These are phyloP conservation scores for Lentinus polychrous DNA, from an alignment of 1,284 basidiomycete species.

Conservation along the genomic window DNA sequence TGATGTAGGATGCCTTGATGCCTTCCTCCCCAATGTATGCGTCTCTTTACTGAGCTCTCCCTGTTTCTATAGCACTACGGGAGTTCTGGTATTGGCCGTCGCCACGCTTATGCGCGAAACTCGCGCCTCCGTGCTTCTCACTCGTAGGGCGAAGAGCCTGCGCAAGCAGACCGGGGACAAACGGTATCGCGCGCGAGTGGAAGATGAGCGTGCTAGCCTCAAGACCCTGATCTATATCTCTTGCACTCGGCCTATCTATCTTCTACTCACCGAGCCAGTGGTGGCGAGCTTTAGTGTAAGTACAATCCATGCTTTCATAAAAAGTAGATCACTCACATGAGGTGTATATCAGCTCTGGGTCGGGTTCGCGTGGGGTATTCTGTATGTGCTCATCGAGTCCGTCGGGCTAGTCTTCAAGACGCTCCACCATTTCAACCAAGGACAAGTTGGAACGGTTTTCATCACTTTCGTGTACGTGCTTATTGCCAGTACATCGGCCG, in stretches of 20 bases:
- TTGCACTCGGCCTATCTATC: conserved; percentile 59
- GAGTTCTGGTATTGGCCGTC: conserved; percentile 35
- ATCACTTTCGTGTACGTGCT: conserved; percentile 42
- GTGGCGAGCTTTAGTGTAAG: conserved; percentile 68
- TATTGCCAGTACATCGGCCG: neutral
- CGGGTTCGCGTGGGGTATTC: conserved; percentile 73
- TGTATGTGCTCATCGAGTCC: conserved; percentile 66
- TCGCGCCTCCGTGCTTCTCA: conserved; percentile 55
- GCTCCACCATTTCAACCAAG: conserved; percentile 62
- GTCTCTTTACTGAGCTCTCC: neutral
- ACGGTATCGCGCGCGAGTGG: conserved; percentile 54
- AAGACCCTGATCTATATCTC: conserved; percentile 54
- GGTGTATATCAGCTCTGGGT: conserved; percentile 58
- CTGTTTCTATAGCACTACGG: conserved; percentile 32
- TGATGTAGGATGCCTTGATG: conserved; percentile 50
- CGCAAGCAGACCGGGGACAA: conserved; percentile 57
- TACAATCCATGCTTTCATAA: neutral
- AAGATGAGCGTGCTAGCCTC: conserved; percentile 54
- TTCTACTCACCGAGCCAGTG: conserved; percentile 71
- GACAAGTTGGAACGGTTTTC: conserved; percentile 59
- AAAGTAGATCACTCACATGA: neutral
- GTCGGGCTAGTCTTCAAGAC: conserved; percentile 53
- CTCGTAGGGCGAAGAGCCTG: conserved; percentile 47
- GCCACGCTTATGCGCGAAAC: conserved; percentile 55
- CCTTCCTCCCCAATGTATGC: conserved; percentile 2